phyloP scores from a whole-genome alignment of 768 basidiomycete species.

The Xerocomellus intermedius region DNA sequence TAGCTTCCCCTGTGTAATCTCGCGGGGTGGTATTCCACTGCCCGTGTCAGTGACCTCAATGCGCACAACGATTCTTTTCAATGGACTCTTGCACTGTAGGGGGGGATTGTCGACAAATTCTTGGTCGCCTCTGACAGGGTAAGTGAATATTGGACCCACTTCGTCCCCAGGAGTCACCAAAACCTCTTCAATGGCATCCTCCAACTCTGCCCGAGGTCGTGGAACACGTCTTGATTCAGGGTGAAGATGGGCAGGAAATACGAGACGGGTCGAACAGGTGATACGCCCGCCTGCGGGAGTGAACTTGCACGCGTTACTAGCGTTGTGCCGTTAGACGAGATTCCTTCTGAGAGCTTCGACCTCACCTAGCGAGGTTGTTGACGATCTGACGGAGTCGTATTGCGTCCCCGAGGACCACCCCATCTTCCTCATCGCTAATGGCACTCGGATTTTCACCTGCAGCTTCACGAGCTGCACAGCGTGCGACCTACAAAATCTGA shows the following conservation, averaged over 20 bases:
- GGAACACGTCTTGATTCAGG: conserved; percentile 9
- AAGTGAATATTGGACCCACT: conserved; percentile 19
- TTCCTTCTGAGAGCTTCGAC: neutral
- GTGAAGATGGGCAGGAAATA: conserved; percentile 34
- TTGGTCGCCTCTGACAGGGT: neutral
- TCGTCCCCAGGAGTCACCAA: conserved; percentile 34
- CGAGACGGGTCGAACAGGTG: conserved; percentile 62
- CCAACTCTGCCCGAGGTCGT: conserved; percentile 3
- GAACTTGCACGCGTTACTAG: conserved; percentile 78
- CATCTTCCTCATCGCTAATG: conserved; percentile 42
- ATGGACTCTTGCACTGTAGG: conserved; percentile 13
- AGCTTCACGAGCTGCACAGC: conserved; percentile 57
- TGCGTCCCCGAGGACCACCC: conserved; percentile 81
- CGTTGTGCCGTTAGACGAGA: neutral
- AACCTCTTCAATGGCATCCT: conserved; percentile 26
- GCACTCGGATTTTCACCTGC: conserved; percentile 43
- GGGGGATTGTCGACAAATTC: neutral
- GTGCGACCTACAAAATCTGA: conserved; percentile 46
- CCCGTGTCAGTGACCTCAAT: conserved; percentile 83
- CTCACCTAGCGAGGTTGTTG: conserved; percentile 77
- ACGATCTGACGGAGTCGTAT: conserved; percentile 76
- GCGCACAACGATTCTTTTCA: conserved; percentile 74
- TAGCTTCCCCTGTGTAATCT: conserved; percentile 68
- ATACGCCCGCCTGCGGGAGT: conserved; percentile 69
- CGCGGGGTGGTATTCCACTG: conserved; percentile 57